Conservation (phyloP, 371 early-diverging fungal species). For the Circinella umbellata region DNA sequence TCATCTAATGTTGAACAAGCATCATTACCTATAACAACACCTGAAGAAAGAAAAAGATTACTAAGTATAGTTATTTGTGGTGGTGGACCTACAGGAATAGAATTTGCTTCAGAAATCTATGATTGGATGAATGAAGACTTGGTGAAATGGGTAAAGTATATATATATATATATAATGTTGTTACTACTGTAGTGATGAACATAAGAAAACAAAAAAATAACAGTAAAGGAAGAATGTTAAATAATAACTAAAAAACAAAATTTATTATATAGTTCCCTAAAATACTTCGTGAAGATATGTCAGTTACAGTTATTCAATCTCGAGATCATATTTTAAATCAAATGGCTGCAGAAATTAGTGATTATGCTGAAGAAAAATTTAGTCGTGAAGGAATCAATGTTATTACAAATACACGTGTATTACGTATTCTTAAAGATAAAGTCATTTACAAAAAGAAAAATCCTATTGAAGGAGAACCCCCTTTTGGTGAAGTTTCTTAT, state of each 20-base stretch:
- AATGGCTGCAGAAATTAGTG: constrained; percentile 76
- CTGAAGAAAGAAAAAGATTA: constrained; percentile 76
- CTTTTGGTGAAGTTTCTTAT: constrained; percentile 54
- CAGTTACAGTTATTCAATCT: constrained; percentile 71
- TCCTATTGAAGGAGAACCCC: constrained; percentile 14
- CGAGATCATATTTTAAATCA: constrained; percentile 81
- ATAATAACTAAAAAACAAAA: background rate
- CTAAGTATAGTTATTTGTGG: constrained; percentile 80
- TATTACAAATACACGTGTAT: constrained; percentile 73
- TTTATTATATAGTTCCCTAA: constrained; percentile 54
- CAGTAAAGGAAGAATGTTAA: background rate
- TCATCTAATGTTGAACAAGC: constrained; percentile 86
- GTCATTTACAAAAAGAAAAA: constrained; percentile 37
- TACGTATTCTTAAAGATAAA: constrained; percentile 49
- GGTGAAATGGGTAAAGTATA: constrained; percentile 55
- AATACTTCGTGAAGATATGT: constrained; percentile 66
- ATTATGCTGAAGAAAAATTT: constrained; percentile 75
- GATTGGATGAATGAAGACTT: constrained; percentile 87
- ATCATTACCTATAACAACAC: constrained; percentile 69
- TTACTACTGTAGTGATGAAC: background rate
- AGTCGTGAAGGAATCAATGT: constrained; percentile 73
- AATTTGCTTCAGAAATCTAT: constrained; percentile 84
- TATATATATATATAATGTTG: constrained; percentile 6
- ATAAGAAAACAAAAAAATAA: background rate
- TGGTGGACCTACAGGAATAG: constrained; percentile 82